A percentile compares a stretch with the other conserved stretches of the same genome.
These are phyloP conservation scores for Aphanomyces astaci DNA, from an alignment of 352 stramenopile species.

Conservation along the genomic window DNA sequence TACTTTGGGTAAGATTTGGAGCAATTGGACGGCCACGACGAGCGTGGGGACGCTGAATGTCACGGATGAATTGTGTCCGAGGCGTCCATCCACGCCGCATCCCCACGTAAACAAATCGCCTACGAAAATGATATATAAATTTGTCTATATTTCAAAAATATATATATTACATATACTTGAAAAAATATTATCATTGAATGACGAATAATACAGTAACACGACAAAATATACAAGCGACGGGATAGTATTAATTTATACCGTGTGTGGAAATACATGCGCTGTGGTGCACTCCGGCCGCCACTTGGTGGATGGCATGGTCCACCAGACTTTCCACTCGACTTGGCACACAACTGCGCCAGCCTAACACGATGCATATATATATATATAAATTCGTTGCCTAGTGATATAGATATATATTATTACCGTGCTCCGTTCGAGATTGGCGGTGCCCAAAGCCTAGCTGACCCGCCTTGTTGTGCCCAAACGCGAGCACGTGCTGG, in stretches of 20 bases:
- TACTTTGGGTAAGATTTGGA: conserved; percentile 27
- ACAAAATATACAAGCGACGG: no score
- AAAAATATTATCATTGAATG: no score
- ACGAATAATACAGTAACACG: no score
- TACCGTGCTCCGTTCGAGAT: conserved; percentile 42
- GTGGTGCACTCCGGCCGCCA: conserved; percentile 65
- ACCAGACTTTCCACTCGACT: conserved; percentile 39
- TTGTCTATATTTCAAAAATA: no score
- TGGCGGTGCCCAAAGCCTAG: conserved; percentile 50
- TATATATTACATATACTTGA: no score
- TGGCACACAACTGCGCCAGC: conserved; percentile 62
- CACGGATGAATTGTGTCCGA: conserved; percentile 41
- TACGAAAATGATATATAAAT: background rate
- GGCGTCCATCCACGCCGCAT: conserved; percentile 53
- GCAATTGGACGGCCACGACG: conserved; percentile 35
- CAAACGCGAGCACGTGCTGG: conserved; percentile 66
- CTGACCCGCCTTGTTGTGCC: conserved; percentile 72
- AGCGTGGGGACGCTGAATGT: conserved; percentile 33
- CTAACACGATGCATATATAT: no score
- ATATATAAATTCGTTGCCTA: no score
- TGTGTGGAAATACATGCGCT: conserved; percentile 65
- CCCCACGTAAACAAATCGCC: conserved; percentile 66
- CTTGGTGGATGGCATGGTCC: conserved; percentile 54
- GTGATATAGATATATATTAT: no score
- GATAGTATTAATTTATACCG: no score